Conservation (phyloP, 225 moss, liverwort and hornwort species). For the Asterella californica region DNA sequence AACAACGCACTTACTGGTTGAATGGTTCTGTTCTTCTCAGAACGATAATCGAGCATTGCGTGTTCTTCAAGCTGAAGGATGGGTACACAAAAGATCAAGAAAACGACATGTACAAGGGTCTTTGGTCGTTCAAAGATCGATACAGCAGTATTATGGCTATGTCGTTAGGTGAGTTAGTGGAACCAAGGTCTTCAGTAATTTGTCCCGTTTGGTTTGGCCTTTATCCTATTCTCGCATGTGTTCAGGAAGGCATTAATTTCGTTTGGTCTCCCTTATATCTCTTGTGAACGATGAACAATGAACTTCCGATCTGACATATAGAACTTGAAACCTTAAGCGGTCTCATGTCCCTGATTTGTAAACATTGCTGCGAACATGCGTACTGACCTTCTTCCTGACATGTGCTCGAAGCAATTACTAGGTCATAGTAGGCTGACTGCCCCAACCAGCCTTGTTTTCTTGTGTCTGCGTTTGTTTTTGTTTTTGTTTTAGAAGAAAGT, state of each 20-base stretch:
- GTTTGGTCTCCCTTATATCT: neutral
- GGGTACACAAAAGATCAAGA: slow-evolving; percentile 36
- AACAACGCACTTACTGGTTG: neutral
- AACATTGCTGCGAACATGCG: no score
- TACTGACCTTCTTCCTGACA: no score
- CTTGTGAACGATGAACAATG: neutral
- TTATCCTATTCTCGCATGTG: neutral
- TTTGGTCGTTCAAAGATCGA: slow-evolving; percentile 36
- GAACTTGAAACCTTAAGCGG: no score
- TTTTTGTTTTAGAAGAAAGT: neutral
- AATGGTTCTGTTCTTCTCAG: slow-evolving; percentile 20
- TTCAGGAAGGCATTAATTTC: neutral
- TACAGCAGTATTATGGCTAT: slow-evolving; percentile 35
- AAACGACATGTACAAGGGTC: slow-evolving; percentile 30
- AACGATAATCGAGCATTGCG: slow-evolving; percentile 30
- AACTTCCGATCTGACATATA: no score
- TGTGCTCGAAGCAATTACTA: no score
- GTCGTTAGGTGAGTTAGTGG: slow-evolving; percentile 33
- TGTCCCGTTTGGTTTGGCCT: neutral
- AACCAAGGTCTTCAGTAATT: neutral
- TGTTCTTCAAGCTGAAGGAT: slow-evolving; percentile 38
- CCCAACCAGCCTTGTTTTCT: no score
- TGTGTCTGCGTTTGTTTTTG: no score
- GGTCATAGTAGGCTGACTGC: no score
- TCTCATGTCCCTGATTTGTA: no score